These are phyloP conservation scores for Debaryomycetaceae sp. DNA, from an alignment of 1,139 yeast species.

Conservation along the genomic window DNA sequence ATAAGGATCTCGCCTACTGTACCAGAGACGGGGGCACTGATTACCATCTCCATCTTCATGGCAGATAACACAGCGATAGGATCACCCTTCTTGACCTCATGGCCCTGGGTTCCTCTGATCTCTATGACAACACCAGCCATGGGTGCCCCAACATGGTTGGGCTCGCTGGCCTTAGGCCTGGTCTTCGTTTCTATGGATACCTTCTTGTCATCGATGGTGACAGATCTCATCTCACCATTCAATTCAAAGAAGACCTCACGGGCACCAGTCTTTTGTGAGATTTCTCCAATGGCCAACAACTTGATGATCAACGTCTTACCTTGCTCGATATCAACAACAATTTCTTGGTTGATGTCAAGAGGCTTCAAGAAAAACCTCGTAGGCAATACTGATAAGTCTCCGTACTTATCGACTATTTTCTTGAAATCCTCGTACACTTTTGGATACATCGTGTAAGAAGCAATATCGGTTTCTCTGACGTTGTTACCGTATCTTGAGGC, in stretches of 20 bases:
- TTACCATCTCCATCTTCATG: constrained; percentile 99
- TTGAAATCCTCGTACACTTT: constrained; percentile 89
- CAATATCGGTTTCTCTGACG: constrained; percentile 82
- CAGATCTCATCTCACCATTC: constrained; percentile 97
- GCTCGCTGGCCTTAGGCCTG: constrained; percentile 90
- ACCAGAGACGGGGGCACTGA: constrained; percentile 88
- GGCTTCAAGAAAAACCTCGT: constrained; percentile 87
- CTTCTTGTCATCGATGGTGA: constrained; percentile 82
- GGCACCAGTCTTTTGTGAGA: constrained; percentile 78
- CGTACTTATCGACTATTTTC: constrained; percentile 70
- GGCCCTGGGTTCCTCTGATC: constrained; percentile 82
- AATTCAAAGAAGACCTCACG: constrained; percentile 97
- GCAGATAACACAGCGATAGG: constrained; percentile 93
- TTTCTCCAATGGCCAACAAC: constrained; percentile 89
- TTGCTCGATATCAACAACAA: constrained; percentile 84
- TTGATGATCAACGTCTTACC: constrained; percentile 93
- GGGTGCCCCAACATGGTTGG: constrained; percentile 96
- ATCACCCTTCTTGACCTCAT: constrained; percentile 93
- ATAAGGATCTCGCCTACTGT: constrained; percentile 70
- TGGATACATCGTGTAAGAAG: constrained; percentile 96
- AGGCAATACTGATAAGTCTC: constrained; percentile 92
- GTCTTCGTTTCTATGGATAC: constrained; percentile 81
- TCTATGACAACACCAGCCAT: constrained; percentile 99
- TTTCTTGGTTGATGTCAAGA: constrained; percentile 82
- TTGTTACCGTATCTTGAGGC: constrained; percentile 55